A percentile compares a stretch with the other conserved stretches of the same genome.
Evolutionary conservation across 768 basidiomycete species (phyloP).

Genomic region (Boletus reticulatus): DNA sequence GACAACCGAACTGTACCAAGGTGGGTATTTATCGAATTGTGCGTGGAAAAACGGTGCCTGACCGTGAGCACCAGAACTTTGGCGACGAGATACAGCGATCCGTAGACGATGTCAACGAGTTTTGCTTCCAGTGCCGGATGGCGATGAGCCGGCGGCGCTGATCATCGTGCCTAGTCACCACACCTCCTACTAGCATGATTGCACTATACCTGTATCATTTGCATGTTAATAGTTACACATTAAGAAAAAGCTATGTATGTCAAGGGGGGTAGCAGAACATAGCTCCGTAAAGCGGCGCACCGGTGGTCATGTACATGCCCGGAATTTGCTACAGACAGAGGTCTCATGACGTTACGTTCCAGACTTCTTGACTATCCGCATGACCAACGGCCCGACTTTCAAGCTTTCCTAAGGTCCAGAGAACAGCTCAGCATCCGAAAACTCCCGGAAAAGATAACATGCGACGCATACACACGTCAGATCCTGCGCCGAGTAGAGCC

Average conservation of each 20-base stretch:
- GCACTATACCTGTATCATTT: constrained; percentile 28
- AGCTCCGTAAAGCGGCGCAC: background rate
- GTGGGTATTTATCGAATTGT: constrained; percentile 38
- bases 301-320: background rate
- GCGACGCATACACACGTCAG: background rate
- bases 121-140: constrained; percentile 66
- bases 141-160: constrained; percentile 41
- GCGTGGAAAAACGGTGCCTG: constrained; percentile 12
- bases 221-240: constrained; percentile 19
- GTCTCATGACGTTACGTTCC: constrained; percentile 2
- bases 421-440: background rate
- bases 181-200: constrained; percentile 16
- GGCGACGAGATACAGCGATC: constrained; percentile 67
- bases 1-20: constrained; percentile 50
- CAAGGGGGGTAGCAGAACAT: background rate
- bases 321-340: background rate
- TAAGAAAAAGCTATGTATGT: background rate
- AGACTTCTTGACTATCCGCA: background rate
- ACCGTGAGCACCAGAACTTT: constrained; percentile 48
- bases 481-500: background rate
- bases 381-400: background rate
- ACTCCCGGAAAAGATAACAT: background rate
- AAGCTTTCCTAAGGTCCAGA: too few relatives aligned
- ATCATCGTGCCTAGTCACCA: constrained; percentile 9
- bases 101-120: constrained; percentile 69